These are phyloP conservation scores for Bipolaris oryzae DNA, from an alignment of 2,329 filamentous ascomycete species.

Conservation along the genomic window DNA sequence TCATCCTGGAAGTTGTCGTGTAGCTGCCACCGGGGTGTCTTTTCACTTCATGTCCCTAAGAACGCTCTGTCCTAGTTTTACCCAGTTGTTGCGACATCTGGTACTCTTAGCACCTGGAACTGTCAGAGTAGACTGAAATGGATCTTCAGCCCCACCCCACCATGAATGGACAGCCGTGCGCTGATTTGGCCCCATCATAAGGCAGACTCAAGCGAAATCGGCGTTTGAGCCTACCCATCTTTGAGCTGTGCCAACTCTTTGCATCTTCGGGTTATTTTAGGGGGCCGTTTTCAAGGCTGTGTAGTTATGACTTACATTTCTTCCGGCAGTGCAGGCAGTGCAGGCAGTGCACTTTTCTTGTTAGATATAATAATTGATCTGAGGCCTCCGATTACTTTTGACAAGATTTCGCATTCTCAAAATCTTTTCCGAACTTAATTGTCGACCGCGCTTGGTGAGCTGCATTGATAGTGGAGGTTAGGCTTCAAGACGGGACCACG, in stretches of 20 bases:
- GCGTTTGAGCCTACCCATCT: background rate
- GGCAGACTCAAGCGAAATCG: slow-evolving; percentile 3
- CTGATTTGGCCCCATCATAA: background rate
- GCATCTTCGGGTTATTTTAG: background rate
- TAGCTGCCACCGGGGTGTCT: background rate
- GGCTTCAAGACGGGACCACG: background rate
- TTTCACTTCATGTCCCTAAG: background rate
- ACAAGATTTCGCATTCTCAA: background rate
- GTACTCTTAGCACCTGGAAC: background rate
- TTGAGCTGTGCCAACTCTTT: too few relatives aligned
- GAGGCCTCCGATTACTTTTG: background rate
- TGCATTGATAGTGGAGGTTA: background rate
- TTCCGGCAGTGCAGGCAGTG: too few relatives aligned
- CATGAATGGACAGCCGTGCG: background rate
- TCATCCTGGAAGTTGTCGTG: background rate
- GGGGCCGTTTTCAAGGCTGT: background rate
- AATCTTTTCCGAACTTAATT: background rate
- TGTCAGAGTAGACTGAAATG: background rate
- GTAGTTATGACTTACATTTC: background rate
- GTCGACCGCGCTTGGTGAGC: background rate
- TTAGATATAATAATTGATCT: too few relatives aligned
- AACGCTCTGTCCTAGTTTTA: background rate
- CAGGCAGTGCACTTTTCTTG: too few relatives aligned
- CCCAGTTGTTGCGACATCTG: background rate
- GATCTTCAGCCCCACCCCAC: background rate